Evolutionary conservation across 192 early-diverging fungal species (phyloP).

Genomic region (Allomyces macrogynus): DNA sequence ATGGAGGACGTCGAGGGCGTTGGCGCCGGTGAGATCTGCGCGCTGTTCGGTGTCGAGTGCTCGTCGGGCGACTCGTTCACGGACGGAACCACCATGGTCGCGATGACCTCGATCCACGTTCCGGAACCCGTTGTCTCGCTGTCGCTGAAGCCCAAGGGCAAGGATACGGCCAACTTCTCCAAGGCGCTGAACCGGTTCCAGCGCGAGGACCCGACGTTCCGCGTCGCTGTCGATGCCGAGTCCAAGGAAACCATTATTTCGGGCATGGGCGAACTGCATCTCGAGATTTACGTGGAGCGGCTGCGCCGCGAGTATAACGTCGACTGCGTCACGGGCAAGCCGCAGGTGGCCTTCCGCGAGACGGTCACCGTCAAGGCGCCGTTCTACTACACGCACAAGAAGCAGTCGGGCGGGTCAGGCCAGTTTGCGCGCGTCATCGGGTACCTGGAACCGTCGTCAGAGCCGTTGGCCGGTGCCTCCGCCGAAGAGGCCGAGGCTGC

Average conservation of each 20-base stretch:
- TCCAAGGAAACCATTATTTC: conserved; percentile 62
- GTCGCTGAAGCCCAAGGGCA: conserved; percentile 73
- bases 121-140: conserved; percentile 93
- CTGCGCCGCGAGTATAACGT: conserved; percentile 95
- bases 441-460: conserved; percentile 67
- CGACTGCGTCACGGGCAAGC: conserved; percentile 89
- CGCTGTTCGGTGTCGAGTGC: conserved; percentile 93
- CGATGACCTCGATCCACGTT: conserved; percentile 96
- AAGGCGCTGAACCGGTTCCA: conserved; percentile 60
- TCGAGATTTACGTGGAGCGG: conserved; percentile 90
- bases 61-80: conserved; percentile 94
- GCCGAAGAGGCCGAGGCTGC: conserved; percentile 8
- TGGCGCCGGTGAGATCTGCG: conserved; percentile 90
- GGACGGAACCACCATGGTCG: conserved; percentile 54
- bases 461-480: not conserved
- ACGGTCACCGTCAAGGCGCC: conserved; percentile 49
- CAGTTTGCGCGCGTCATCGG: conserved; percentile 84
- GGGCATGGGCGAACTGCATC: conserved; percentile 73
- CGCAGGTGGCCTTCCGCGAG: conserved; percentile 94
- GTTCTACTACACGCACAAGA: conserved; percentile 97
- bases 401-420: conserved; percentile 90
- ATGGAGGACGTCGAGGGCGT: conserved; percentile 92
- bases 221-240: conserved; percentile 54
- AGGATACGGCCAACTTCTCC: conserved; percentile 51
- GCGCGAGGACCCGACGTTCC: conserved; percentile 68